Evolutionary conservation across 306 rosid species (phyloP).

Genomic region (Chamaecrista fasciculata): DNA sequence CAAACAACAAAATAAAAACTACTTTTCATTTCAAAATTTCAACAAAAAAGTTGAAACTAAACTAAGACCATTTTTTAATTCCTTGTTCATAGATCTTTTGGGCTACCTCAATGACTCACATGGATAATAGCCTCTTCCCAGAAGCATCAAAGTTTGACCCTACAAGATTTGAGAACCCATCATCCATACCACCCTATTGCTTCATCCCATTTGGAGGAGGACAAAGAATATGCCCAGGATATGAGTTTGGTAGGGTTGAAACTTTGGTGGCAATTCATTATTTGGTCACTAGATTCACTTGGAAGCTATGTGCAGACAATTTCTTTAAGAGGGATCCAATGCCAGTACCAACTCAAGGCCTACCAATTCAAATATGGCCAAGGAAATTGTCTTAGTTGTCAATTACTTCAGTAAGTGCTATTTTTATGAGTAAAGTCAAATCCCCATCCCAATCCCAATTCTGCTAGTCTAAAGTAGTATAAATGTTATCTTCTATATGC

Average conservation of each 20-base stretch:
- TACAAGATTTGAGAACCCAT: conserved; percentile 58
- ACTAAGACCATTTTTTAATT: neutral
- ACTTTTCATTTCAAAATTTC: neutral
- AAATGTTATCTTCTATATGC: neutral
- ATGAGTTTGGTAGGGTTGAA: conserved; percentile 65
- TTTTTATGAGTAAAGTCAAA: neutral
- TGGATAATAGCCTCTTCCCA: conserved; percentile 55
- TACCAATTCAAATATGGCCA: conserved; percentile 49
- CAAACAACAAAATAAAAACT: conserved; percentile 5
- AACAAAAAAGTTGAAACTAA: too few relatives aligned
- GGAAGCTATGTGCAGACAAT: conserved; percentile 64
- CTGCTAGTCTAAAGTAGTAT: neutral
- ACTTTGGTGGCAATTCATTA: conserved; percentile 63
- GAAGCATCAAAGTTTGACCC: conserved; percentile 77
- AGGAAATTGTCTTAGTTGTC: conserved; percentile 30
- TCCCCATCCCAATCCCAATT: too few relatives aligned
- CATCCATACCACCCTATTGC: conserved; percentile 56
- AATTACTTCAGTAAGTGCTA: conserved; percentile 1
- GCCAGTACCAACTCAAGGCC: conserved; percentile 56
- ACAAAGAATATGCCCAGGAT: conserved; percentile 66
- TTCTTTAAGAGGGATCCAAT: conserved; percentile 58
- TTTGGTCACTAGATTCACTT: conserved; percentile 58
- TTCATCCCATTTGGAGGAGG: conserved; percentile 76
- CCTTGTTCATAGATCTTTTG: conserved; percentile 56
- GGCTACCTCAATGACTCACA: conserved; percentile 64